Conservation (phyloP, 2,329 filamentous ascomycete species). For the Elsinoe arachidis region DNA sequence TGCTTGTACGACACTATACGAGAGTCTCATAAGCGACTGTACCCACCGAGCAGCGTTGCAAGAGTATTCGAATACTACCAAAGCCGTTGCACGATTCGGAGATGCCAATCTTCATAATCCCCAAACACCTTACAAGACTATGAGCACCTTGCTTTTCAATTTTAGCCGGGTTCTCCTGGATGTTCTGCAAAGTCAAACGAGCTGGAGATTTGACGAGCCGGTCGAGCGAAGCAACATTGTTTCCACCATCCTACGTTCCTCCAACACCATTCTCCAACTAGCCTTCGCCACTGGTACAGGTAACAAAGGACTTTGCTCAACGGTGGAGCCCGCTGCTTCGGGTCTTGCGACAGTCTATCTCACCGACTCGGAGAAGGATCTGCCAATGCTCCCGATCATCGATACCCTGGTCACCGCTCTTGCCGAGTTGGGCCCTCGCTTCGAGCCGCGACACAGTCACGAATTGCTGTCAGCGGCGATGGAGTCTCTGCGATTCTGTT, state of each 20-base stretch:
- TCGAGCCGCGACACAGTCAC: conserved; percentile 23
- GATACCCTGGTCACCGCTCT: conserved; percentile 54
- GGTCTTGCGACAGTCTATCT: conserved; percentile 73
- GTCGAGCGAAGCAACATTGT: conserved; percentile 63
- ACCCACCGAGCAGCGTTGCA: conserved; percentile 60
- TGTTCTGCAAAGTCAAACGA: conserved; percentile 74
- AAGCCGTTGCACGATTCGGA: conserved; percentile 42
- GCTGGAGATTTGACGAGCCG: conserved; percentile 70
- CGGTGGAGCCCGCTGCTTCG: conserved; percentile 62
- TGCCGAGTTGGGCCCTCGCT: neutral
- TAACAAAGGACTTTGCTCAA: conserved; percentile 47
- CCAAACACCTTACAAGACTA: conserved; percentile 68
- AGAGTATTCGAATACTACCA: conserved; percentile 43
- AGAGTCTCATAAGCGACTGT: conserved; percentile 65
- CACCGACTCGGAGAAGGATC: conserved; percentile 56
- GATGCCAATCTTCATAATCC: conserved; percentile 47
- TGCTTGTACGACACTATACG: conserved; percentile 65
- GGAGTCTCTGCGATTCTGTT: conserved; percentile 57
- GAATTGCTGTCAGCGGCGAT: conserved; percentile 43
- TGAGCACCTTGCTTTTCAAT: conserved; percentile 61
- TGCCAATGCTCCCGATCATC: conserved; percentile 70
- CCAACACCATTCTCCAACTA: conserved; percentile 63
- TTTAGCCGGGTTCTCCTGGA: conserved; percentile 71
- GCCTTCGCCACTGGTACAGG: conserved; percentile 52
- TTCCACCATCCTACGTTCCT: conserved; percentile 56